Evolutionary conservation across 441 rosid genomes (phyloP).

Genomic region (Gossypium davidsonii): DNA sequence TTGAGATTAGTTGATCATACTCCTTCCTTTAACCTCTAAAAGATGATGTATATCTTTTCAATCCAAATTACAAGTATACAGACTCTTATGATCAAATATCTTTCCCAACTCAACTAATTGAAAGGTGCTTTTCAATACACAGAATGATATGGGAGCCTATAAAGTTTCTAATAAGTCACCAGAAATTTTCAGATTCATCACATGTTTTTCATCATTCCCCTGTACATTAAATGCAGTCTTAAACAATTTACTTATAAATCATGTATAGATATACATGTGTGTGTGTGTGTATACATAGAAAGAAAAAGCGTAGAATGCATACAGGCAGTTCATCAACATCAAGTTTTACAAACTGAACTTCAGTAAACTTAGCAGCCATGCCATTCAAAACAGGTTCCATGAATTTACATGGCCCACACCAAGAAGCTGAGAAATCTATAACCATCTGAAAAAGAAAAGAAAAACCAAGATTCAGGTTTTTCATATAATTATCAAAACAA

Average conservation of each 20-base stretch:
- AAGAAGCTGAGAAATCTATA: constrained; percentile 72
- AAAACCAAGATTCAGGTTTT: neutral
- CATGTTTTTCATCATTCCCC: neutral
- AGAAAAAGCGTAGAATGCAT: constrained; percentile 19
- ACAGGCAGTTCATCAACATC: constrained; percentile 79
- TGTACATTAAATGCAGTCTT: neutral
- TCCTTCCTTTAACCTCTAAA: too few relatives aligned
- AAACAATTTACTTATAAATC: neutral
- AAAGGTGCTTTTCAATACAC: neutral
- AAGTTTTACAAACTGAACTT: constrained; percentile 64
- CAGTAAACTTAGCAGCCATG: constrained; percentile 43
- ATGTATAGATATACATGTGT: neutral
- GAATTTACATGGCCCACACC: constrained; percentile 79
- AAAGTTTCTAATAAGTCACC: neutral
- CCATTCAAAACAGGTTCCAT: constrained; percentile 56
- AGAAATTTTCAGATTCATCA: neutral
- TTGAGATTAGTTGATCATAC: too few relatives aligned
- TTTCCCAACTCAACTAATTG: neutral
- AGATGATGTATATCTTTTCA: neutral
- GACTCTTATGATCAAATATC: neutral
- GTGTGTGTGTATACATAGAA: neutral
- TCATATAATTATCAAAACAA: neutral
- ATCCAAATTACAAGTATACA: neutral
- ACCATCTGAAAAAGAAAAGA: constrained; percentile 38
- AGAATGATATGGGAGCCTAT: neutral